phyloP scores from a whole-genome alignment of 148 eudicot species.

The Fagopyrum esculentum region DNA sequence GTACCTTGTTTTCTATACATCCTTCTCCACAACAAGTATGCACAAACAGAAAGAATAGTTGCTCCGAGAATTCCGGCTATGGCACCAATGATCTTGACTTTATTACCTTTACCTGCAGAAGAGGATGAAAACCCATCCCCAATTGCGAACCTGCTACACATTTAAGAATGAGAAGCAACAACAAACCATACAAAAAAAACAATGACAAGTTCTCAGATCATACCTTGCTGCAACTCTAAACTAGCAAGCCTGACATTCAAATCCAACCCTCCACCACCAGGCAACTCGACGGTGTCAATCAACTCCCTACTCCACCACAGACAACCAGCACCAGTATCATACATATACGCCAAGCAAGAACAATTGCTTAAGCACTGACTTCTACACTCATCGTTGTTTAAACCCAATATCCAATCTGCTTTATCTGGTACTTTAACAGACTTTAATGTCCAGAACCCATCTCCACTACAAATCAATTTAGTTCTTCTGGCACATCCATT shows the following conservation, averaged over 20 bases:
- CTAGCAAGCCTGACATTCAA: conserved; percentile 6
- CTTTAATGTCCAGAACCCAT: conserved; percentile 36
- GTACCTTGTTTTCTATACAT: background rate
- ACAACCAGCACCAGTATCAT: conserved; percentile 30
- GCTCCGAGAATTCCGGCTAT: background rate
- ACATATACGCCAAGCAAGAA: conserved; percentile 33
- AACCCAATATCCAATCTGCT: conserved; percentile 17
- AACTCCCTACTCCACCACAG: conserved; percentile 22
- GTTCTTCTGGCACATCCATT: conserved; percentile 28
- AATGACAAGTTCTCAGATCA: background rate
- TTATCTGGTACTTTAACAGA: conserved; percentile 45
- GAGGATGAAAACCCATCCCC: background rate
- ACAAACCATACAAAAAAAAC: background rate
- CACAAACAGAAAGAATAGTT: background rate
- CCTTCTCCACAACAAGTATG: background rate
- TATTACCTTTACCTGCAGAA: background rate
- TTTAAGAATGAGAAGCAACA: background rate
- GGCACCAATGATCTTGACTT: background rate
- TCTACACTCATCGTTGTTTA: conserved; percentile 24
- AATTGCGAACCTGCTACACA: background rate
- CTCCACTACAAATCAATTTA: conserved; percentile 18
- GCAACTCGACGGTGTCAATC: background rate
- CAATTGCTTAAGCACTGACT: conserved; percentile 38
- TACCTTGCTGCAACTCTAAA: conserved; percentile 4
- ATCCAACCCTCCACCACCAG: background rate